These are phyloP conservation scores for Wickerhamomyces sp. DNA, from an alignment of 1,139 yeast genomes.

Conservation along the genomic window DNA sequence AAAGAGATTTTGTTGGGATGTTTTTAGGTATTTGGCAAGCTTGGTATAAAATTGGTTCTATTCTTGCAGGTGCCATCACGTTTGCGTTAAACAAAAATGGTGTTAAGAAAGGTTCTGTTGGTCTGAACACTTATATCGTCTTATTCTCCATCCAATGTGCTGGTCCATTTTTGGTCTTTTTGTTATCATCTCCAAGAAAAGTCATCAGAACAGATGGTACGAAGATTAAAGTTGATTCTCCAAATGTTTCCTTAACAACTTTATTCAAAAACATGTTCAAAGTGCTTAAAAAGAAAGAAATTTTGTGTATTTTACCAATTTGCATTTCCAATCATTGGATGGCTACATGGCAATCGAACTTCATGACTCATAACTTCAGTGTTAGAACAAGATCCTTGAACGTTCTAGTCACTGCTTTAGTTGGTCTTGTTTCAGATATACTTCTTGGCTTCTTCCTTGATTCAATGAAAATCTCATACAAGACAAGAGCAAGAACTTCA, in stretches of 20 bases:
- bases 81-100: constrained; percentile 15
- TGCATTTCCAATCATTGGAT: constrained; percentile 15
- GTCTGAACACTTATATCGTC: constrained; percentile 21
- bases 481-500: constrained; percentile 10
- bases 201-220: constrained; percentile 18
- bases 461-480: constrained; percentile 2
- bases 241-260: neutral
- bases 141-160: constrained; percentile 20
- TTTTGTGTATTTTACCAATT: constrained; percentile 1
- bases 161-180: constrained; percentile 16
- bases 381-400: constrained; percentile 22
- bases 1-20: constrained; percentile 15
- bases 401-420: constrained; percentile 16
- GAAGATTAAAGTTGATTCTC: neutral
- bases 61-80: constrained; percentile 22
- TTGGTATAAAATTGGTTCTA: constrained; percentile 19
- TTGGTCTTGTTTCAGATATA: constrained; percentile 14
- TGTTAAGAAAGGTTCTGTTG: constrained; percentile 14
- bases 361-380: constrained; percentile 20
- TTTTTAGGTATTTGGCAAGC: constrained; percentile 23
- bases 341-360: constrained; percentile 20
- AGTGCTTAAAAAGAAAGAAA: constrained; percentile 1
- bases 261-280: neutral
- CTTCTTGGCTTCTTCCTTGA: constrained; percentile 12
- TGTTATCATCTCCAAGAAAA: constrained; percentile 19